phyloP scores from a whole-genome alignment of 73 alveolate genomes.

The Paramecium biaurelia region DNA sequence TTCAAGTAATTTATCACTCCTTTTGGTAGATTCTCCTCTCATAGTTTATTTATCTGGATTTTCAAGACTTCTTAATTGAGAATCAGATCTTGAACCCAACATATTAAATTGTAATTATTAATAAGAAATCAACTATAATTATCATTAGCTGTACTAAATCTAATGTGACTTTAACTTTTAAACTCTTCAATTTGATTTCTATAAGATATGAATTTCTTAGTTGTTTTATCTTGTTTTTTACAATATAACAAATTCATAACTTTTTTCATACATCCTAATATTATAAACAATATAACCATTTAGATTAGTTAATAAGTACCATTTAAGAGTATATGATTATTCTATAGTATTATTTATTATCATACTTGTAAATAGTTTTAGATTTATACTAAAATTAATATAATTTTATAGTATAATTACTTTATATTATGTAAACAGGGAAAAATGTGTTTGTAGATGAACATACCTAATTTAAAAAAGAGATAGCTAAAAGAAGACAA shows the following conservation, averaged over 20 bases:
- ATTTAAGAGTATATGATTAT: background rate
- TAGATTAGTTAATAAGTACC: background rate
- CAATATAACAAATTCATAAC: background rate
- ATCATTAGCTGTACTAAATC: background rate
- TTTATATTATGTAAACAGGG: background rate
- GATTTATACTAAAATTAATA: background rate
- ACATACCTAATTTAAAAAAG: background rate
- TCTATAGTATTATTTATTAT: background rate
- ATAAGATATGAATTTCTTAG: background rate
- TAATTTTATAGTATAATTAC: background rate
- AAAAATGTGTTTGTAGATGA: background rate
- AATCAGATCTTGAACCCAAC: constrained; percentile 15
- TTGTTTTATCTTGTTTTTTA: background rate
- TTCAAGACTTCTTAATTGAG: background rate
- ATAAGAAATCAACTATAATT: background rate
- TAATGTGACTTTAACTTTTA: background rate
- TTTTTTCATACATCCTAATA: background rate
- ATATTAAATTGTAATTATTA: background rate
- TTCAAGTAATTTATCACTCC: background rate
- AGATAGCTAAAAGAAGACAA: background rate
- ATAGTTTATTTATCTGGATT: constrained; percentile 1
- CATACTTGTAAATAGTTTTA: background rate
- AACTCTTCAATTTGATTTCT: background rate
- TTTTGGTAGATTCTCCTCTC: background rate
- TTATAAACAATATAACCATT: background rate